Conservation (phyloP, 225 moss, liverwort and hornwort species). For the Polytrichum commune region DNA sequence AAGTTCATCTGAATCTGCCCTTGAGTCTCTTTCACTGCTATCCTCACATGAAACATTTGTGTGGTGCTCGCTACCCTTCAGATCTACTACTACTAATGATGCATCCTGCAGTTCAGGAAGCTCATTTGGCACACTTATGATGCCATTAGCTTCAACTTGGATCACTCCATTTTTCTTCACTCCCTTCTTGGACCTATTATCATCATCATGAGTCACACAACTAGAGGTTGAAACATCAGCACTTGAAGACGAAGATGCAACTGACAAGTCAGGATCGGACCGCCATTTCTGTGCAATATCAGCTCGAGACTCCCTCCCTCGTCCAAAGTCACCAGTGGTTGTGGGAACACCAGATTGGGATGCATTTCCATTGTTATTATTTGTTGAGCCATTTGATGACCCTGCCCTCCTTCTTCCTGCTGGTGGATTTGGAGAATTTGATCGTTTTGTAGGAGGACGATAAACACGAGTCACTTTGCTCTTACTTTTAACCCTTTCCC, state of each 20-base stretch:
- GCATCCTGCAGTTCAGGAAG: slow-evolving; percentile 54
- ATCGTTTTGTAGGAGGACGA: slow-evolving; percentile 62
- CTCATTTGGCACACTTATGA: slow-evolving; percentile 40
- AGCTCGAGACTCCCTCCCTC: slow-evolving; percentile 66
- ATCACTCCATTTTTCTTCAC: slow-evolving; percentile 60
- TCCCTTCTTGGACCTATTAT: slow-evolving; percentile 63
- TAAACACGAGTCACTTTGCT: slow-evolving; percentile 70
- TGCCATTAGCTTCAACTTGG: slow-evolving; percentile 51
- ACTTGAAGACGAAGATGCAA: slow-evolving; percentile 80
- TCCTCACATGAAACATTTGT: slow-evolving; percentile 64
- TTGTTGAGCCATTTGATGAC: slow-evolving; percentile 48
- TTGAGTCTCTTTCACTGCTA: slow-evolving; percentile 65
- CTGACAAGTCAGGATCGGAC: slow-evolving; percentile 81
- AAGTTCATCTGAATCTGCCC: slow-evolving; percentile 63
- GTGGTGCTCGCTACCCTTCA: slow-evolving; percentile 49
- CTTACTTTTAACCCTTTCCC: slow-evolving; percentile 94
- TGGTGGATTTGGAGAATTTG: slow-evolving; percentile 63
- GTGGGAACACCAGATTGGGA: slow-evolving; percentile 43
- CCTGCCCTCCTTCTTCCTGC: slow-evolving; percentile 61
- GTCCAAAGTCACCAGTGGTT: slow-evolving; percentile 55
- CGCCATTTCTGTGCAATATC: slow-evolving; percentile 87
- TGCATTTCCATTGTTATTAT: slow-evolving; percentile 30
- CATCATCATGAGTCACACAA: slow-evolving; percentile 81
- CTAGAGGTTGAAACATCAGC: slow-evolving; percentile 72
- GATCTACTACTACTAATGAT: slow-evolving; percentile 11